phyloP scores from a whole-genome alignment of 1,139 yeast genomes.

The Saccharomyces hybrid region DNA sequence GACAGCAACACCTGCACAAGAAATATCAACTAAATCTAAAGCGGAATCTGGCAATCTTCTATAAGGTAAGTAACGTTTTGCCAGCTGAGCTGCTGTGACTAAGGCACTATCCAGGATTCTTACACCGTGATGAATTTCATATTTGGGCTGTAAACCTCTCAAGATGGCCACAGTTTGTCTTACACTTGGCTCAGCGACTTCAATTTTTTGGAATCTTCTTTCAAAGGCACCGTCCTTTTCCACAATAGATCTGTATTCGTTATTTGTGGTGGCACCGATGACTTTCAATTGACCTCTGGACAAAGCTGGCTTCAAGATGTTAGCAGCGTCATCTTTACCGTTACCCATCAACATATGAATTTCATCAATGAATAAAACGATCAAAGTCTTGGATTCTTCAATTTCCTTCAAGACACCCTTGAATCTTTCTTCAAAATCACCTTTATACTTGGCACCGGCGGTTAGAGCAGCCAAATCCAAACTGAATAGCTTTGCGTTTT shows the following conservation, averaged over 20 bases:
- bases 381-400: constrained; percentile 79
- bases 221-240: constrained; percentile 98
- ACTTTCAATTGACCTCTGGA: constrained; percentile 96
- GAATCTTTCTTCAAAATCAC: constrained; percentile 96
- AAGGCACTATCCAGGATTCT: constrained; percentile 92
- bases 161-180: constrained; percentile 91
- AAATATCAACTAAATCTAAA: constrained; percentile 90
- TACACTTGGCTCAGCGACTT: constrained; percentile 89
- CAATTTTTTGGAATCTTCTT: constrained; percentile 95
- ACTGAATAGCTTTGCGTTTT: constrained; percentile 73
- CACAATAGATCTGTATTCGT: constrained; percentile 85
- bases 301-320: constrained; percentile 90
- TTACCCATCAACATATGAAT: constrained; percentile 99
- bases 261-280: constrained; percentile 96
- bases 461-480: constrained; percentile 92
- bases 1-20: constrained; percentile 96
- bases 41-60: constrained; percentile 97
- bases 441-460: constrained; percentile 98
- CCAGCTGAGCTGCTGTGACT: constrained; percentile 91
- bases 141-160: constrained; percentile 92
- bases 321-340: constrained; percentile 90
- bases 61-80: constrained; percentile 89
- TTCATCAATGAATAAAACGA: constrained; percentile 88
- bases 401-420: constrained; percentile 94
- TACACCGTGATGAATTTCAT: constrained; percentile 97